A percentile compares a stretch with the other conserved stretches of the same genome.
These are phyloP conservation scores for Calonectria montana DNA, from an alignment of 2,329 filamentous ascomycete genomes.

Conservation along the genomic window DNA sequence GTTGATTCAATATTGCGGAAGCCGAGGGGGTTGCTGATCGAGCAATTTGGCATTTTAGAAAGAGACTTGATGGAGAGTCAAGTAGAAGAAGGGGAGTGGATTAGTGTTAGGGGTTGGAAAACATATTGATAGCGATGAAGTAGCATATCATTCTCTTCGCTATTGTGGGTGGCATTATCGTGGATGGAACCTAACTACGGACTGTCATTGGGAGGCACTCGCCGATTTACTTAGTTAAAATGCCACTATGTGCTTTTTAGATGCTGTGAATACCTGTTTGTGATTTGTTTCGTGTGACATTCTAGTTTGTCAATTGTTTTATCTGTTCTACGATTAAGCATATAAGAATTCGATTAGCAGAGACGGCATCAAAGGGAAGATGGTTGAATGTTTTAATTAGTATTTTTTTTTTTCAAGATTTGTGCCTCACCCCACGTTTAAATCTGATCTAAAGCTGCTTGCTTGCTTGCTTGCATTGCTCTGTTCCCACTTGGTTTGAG, in stretches of 20 bases:
- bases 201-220: slow-evolving; percentile 9
- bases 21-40: slow-evolving; percentile 27
- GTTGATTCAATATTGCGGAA: slow-evolving; percentile 31
- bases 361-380: too few species aligned
- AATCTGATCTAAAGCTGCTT: not conserved
- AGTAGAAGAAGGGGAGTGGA: slow-evolving; percentile 6
- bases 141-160: slow-evolving; percentile 28
- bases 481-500: not conserved
- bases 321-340: too few species aligned
- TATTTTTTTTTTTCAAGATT: not conserved
- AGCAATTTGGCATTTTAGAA: slow-evolving; percentile 30
- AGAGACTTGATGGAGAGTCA: not conserved
- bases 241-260: slow-evolving; percentile 13
- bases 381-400: too few species aligned
- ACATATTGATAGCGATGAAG: slow-evolving; percentile 10
- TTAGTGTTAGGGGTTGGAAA: not conserved
- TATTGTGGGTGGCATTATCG: slow-evolving; percentile 31
- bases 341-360: too few species aligned
- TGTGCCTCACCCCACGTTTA: not conserved
- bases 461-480: not conserved
- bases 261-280: not conserved
- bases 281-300: not conserved
- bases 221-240: slow-evolving; percentile 27
- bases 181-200: slow-evolving; percentile 30
- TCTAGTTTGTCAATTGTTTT: not conserved